Evolutionary conservation across 768 basidiomycete species (phyloP).

Genomic region (Pholiota conissans): DNA sequence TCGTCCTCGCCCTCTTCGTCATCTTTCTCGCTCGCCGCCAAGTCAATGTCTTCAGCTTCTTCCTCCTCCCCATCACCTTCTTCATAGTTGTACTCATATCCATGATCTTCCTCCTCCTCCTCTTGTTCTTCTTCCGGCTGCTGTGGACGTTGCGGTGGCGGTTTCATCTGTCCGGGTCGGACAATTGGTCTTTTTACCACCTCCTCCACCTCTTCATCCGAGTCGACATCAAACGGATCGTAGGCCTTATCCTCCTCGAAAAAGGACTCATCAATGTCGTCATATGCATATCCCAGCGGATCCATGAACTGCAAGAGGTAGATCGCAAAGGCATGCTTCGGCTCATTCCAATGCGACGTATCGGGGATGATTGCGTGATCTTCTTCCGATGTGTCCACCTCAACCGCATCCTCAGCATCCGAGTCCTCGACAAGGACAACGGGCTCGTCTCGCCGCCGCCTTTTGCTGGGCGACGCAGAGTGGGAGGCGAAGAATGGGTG

Average conservation of each 20-base stretch:
- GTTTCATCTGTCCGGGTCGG: no score
- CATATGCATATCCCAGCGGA: constrained; percentile 12
- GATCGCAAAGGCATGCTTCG: constrained; percentile 26
- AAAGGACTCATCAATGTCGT: constrained; percentile 18
- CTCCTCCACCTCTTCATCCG: constrained; percentile 22
- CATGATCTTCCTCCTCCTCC: constrained; percentile 3
- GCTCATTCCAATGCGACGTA: constrained; percentile 31
- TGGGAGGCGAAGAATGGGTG: constrained; percentile 20
- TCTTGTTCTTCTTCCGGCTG: not conserved
- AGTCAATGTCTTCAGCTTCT: not conserved
- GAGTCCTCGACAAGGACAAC: constrained; percentile 17
- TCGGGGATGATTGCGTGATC: constrained; percentile 16
- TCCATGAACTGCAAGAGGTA: constrained; percentile 29
- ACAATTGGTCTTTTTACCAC: constrained; percentile 4
- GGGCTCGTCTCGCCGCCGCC: not conserved
- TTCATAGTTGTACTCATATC: constrained; percentile 9
- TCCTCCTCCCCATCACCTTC: constrained; percentile 10
- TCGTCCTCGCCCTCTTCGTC: constrained; percentile 10
- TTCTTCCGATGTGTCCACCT: constrained; percentile 14
- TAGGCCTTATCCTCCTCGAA: constrained; percentile 14
- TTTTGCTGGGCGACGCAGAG: constrained; percentile 8
- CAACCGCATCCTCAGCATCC: constrained; percentile 18
- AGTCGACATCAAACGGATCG: constrained; percentile 23
- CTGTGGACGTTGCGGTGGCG: no score
- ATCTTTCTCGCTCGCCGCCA: not conserved